Base-by-base conservation (phyloP, 306 rosid genomes). In the Malus sieversii region DNA sequence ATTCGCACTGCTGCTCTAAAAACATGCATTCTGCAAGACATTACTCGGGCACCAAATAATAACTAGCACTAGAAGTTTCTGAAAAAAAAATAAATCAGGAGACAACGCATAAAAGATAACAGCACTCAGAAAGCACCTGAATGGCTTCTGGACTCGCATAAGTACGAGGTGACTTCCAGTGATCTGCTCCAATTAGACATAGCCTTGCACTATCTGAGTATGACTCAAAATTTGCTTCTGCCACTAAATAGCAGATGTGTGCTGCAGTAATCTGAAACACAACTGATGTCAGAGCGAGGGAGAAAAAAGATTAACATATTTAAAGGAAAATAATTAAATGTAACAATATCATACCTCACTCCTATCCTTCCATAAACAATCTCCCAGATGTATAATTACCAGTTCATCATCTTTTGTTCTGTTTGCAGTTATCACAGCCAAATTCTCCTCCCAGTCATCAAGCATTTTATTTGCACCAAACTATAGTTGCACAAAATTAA, bases 171-270 rank as follows among this genome's bases (percentile, higher is more conserved):
- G 60, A 87, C 79, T 85, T 90, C 98, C 88, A 94, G 86, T 94
- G 98, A 85, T 94, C 98, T 78, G 95, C 93, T 80, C 98, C 98
- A 79, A 94, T 83, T 66, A 94, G 88, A 83, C 98, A 94, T 27
- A 92, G 80, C 79, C 98, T 92, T 45, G 98, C 92, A 79, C 84
- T 86, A 80, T 92, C 97, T 4, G 97, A 90, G 84, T 87, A 88
- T 62, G 88, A 68, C 84, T 92, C 97, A 13, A 94, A 94, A 80
- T 90, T 92, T 70, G 96, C 96, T 82, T 94, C 97, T 9, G 98
- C 97, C 77, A 94, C 88, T 78, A 94, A 82, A 85, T 94, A 94
- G 87, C 98, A 94, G 71, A 94, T 94, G 84, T 94, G 98, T 51
- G 98, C 97, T 66, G 95, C 98, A 74, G 89, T 83, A 75, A 90